Percentiles rank a stretch among this genome's conserved stretches.
phyloP scores from a whole-genome alignment of 2,329 filamentous ascomycete species.

The Capronia epimyces region DNA sequence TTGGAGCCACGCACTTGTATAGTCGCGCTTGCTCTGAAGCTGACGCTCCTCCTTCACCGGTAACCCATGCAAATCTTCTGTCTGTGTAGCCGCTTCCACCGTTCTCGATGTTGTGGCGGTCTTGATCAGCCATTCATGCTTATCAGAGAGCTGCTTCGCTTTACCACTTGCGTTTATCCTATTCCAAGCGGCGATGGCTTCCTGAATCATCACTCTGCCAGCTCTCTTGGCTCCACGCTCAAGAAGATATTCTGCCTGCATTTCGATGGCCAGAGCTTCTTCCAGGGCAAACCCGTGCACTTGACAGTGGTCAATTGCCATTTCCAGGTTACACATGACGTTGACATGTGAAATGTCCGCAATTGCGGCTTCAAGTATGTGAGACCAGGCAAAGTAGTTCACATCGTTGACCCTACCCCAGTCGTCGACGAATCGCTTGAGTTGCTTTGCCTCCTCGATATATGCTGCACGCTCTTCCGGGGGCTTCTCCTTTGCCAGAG shows the following conservation, averaged over 20 bases:
- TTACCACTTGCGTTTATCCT: conserved; percentile 56
- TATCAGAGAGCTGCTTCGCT: conserved; percentile 51
- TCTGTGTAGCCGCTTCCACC: conserved; percentile 55
- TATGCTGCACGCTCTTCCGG: conserved; percentile 43
- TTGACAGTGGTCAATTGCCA: conserved; percentile 57
- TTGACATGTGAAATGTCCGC: conserved; percentile 46
- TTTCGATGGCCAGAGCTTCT: conserved; percentile 54
- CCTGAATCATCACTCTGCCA: conserved; percentile 53
- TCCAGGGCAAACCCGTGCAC: conserved; percentile 54
- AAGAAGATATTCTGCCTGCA: conserved; percentile 57
- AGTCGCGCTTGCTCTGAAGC: conserved; percentile 32
- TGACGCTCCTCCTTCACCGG: conserved; percentile 30
- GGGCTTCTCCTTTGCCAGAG: conserved; percentile 41
- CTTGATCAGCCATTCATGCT: conserved; percentile 57
- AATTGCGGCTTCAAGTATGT: conserved; percentile 52
- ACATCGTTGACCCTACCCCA: conserved; percentile 51
- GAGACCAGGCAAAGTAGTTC: conserved; percentile 56
- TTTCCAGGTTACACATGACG: conserved; percentile 49
- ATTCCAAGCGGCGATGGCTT: conserved; percentile 55
- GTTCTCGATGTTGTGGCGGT: conserved; percentile 49
- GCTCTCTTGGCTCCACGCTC: conserved; percentile 54
- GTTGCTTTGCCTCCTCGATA: conserved; percentile 45
- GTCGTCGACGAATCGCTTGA: conserved; percentile 50
- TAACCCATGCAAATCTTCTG: conserved; percentile 37
- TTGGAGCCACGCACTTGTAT: conserved; percentile 27